A percentile compares a stretch with the other conserved stretches of the same genome.
Evolutionary conservation across 306 rosid species (phyloP).

Genomic region (Gillenia trifoliata): DNA sequence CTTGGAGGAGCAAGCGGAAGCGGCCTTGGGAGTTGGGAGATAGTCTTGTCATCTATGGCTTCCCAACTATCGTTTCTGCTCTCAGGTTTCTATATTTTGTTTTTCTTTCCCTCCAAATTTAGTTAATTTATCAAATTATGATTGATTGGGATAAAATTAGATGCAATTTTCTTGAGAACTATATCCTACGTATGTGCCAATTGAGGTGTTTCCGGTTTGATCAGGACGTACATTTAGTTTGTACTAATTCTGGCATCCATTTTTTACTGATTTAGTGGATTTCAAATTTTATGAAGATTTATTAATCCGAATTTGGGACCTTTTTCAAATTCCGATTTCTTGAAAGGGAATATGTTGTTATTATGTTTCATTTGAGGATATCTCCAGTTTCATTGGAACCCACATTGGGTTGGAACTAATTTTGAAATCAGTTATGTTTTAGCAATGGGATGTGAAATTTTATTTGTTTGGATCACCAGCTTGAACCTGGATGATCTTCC

Average conservation of each 20-base stretch:
- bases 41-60: slow-evolving; percentile 85
- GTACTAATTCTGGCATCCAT: background rate
- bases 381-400: too few species aligned
- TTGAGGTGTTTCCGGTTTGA: background rate
- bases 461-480: slow-evolving; percentile 34
- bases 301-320: background rate
- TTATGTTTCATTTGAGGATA: too few species aligned
- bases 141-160: background rate
- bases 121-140: too few species aligned
- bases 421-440: too few species aligned
- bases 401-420: too few species aligned
- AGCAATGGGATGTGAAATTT: slow-evolving; percentile 18
- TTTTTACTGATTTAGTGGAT: background rate
- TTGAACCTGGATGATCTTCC: slow-evolving; percentile 69
- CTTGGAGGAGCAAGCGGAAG: slow-evolving; percentile 68
- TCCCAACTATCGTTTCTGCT: slow-evolving; percentile 83
- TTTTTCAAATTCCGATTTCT: background rate
- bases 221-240: background rate
- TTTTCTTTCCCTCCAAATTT: background rate
- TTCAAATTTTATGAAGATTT: background rate
- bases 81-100: slow-evolving; percentile 63
- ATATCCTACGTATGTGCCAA: background rate
- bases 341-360: too few species aligned
- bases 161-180: background rate
- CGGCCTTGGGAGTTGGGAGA: slow-evolving; percentile 99